Percentiles rank a stretch among this genome's conserved stretches.
Conservation (phyloP, 106 monocot species). For the Acanthochlamys bracteata region DNA sequence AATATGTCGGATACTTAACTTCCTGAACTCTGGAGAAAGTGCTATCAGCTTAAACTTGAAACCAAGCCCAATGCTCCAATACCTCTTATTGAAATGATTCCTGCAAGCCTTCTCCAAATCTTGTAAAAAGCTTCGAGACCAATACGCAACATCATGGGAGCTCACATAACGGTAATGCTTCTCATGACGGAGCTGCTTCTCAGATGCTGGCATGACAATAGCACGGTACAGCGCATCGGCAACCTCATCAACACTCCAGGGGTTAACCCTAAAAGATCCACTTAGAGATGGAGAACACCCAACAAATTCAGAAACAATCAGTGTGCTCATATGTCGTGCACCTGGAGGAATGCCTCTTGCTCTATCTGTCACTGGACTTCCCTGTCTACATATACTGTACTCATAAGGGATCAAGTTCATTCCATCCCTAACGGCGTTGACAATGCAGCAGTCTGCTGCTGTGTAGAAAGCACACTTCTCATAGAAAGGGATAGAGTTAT, state of each 20-base stretch:
- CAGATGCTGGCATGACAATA: conserved; percentile 15
- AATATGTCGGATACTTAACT: conserved; percentile 22
- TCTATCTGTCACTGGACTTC: background rate
- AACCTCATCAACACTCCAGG: conserved; percentile 39
- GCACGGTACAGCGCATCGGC: conserved; percentile 41
- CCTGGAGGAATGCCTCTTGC: background rate
- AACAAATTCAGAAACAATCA: conserved; percentile 54
- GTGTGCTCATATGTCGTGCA: conserved; percentile 28
- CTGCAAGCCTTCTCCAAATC: conserved; percentile 45
- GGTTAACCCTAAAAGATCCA: conserved; percentile 52
- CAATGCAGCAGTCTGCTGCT: conserved; percentile 31
- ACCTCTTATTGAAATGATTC: conserved; percentile 37
- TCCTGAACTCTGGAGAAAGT: conserved; percentile 38
- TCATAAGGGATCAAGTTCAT: conserved; percentile 43
- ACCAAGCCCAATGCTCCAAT: conserved; percentile 49
- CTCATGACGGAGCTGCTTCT: conserved; percentile 53
- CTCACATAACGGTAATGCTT: conserved; percentile 57
- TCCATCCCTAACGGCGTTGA: conserved; percentile 64
- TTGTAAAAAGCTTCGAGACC: conserved; percentile 45
- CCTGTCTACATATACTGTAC: conserved; percentile 20
- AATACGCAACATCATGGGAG: conserved; percentile 47
- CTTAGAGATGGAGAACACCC: conserved; percentile 62
- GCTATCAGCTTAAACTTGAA: conserved; percentile 47
- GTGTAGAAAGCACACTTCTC: conserved; percentile 31
- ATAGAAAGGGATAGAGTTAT: conserved; percentile 5